Percentiles rank a stretch among this genome's conserved stretches.
Evolutionary conservation across 106 monocot genomes (phyloP).

Genomic region (Dioscorea alata): DNA sequence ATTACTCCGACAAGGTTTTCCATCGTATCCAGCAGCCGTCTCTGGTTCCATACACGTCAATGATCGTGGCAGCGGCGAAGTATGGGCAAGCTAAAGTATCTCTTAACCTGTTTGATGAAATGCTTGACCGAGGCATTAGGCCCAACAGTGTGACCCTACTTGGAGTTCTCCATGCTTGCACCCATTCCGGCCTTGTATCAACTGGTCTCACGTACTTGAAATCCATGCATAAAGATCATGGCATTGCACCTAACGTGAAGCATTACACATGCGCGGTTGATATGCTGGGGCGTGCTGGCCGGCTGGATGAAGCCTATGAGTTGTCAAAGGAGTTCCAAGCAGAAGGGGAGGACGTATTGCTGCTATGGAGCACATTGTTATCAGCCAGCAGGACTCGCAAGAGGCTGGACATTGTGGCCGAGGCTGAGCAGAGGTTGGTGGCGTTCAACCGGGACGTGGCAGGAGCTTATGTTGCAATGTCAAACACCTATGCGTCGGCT

Average conservation of each 20-base stretch:
- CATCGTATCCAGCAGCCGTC: conserved; percentile 28
- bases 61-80: conserved; percentile 62
- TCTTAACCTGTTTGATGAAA: conserved; percentile 47
- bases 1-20: conserved; percentile 54
- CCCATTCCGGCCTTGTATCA: conserved; percentile 65
- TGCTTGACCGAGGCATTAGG: conserved; percentile 36
- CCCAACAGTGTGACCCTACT: conserved; percentile 73
- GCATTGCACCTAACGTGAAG: conserved; percentile 39
- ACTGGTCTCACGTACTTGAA: conserved; percentile 44
- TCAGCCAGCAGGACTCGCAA: conserved; percentile 40
- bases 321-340: conserved; percentile 29
- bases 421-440: conserved; percentile 32
- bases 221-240: conserved; percentile 41
- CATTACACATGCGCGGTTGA: conserved; percentile 86
- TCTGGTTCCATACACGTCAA: conserved; percentile 55
- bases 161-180: conserved; percentile 75
- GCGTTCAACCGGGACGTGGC: conserved; percentile 56
- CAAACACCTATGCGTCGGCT: conserved; percentile 46
- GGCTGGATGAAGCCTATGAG: conserved; percentile 55
- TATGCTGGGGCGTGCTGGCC: conserved; percentile 83
- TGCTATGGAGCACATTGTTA: conserved; percentile 73
- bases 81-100: conserved; percentile 33
- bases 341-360: conserved; percentile 39
- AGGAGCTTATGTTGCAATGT: conserved; percentile 61
- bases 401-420: conserved; percentile 45